Conservation (phyloP, 345 rosid species). For the Microcos paniculata region DNA sequence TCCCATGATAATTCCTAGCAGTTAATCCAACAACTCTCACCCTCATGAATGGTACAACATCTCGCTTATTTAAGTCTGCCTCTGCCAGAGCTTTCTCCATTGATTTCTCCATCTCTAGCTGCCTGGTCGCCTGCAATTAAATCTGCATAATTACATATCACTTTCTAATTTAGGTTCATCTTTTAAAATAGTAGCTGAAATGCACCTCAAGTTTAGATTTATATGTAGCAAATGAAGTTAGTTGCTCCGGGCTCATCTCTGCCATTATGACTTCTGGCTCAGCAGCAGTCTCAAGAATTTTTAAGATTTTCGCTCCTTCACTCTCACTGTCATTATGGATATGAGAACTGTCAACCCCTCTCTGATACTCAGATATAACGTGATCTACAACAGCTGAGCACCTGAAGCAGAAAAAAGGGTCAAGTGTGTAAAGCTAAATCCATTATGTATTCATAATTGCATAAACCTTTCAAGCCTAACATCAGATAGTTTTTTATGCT, state of each 20-base stretch:
- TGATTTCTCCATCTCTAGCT: conserved; percentile 57
- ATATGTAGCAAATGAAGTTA: conserved; percentile 63
- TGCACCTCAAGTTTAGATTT: conserved; percentile 75
- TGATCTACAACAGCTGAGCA: conserved; percentile 65
- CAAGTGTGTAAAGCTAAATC: background rate
- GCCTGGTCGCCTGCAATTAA: conserved; percentile 59
- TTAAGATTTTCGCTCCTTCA: conserved; percentile 79
- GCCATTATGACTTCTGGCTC: conserved; percentile 97
- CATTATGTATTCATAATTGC: background rate
- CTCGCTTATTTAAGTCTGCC: conserved; percentile 72
- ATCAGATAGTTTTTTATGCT: background rate
- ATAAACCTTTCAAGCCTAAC: background rate
- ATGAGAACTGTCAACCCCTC: conserved; percentile 36
- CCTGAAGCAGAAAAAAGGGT: conserved; percentile 44
- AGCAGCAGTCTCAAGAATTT: conserved; percentile 73
- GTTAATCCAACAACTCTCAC: conserved; percentile 76
- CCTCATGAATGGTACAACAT: conserved; percentile 86
- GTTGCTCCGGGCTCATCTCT: conserved; percentile 85
- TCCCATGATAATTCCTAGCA: conserved; percentile 33
- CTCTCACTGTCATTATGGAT: conserved; percentile 58
- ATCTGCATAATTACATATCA: conserved; percentile 24
- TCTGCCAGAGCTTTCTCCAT: conserved; percentile 68
- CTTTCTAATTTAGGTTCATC: conserved; percentile 8
- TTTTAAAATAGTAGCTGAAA: conserved; percentile 19
- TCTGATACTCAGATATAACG: conserved; percentile 60